Base-by-base conservation (phyloP, 176 grass and related monocot genomes). In the Rhynchospora pubera region DNA sequence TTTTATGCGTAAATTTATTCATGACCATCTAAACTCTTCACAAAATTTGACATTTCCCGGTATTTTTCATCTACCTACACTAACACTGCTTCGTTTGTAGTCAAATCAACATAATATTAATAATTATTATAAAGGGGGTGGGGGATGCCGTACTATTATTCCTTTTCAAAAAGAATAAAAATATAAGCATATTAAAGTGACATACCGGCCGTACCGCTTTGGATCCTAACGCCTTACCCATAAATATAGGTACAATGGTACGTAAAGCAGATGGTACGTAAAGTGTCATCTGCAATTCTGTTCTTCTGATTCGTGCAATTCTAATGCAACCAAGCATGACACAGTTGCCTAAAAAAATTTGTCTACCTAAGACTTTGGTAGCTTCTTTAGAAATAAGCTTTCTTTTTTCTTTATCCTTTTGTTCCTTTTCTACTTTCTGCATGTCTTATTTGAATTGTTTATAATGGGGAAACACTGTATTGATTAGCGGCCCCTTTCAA, bases 31-130 rank as follows among this genome's bases (percentile, higher is more conserved):
- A n/a, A n/a, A n/a, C n/a, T n/a, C n/a, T n/a, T n/a, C n/a, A n/a
- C n/a, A n/a, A n/a, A n/a, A n/a, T n/a, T n/a, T n/a, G n/a, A n/a
- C n/a, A n/a, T n/a, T n/a, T n/a, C n/a, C n/a, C n/a, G n/a, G n/a
- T n/a, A n/a, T n/a, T 3, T 60, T 60, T 5, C 62, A 34, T 14
- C 39, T 46, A 7, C 5, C 15, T 68, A n/a, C 7, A 16, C 34
- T 9, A n/a, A n/a, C 7, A 16, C 34, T 9, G 18, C 15, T 19
- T 3, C 6, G 4, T 11, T 50, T 51, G 13, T 6, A 50, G 43
- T 74, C 44, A 74, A 74, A 74, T 74, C 69, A 74, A 51, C 44
- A 50, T 74, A 50, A 26, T 74, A 51, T 51, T 28, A 28, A 28
- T 28, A 28, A 28, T 28, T 18, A 14, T 51, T 51, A 51, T 39